Base-by-base conservation (phyloP, 441 rosid species). In the Adansonia rubrostipa region DNA sequence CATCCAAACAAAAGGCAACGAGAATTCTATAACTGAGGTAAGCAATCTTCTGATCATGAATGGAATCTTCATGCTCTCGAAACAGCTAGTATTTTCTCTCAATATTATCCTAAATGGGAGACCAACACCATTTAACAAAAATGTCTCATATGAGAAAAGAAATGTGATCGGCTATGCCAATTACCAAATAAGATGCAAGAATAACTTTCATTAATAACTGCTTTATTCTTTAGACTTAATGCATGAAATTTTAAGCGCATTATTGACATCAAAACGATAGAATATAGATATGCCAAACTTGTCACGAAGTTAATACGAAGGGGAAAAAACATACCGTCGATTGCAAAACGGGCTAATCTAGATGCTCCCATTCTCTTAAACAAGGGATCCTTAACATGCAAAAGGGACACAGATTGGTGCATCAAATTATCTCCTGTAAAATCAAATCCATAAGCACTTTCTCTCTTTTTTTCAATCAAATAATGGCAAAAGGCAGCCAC, bases 321-420 rank as follows among this genome's bases (percentile, higher is more conserved):
- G 71, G 8, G 9, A 53, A 45, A 2, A 8, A 19, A 20, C 60
- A 75, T 89, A 96, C 97, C 97, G 75, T 94, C 92, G 67, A 86
- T 79, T 19, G 99, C 97, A 73, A 92, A 92, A 78, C 96, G 92
- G 60, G 97, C 85, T 80, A 96, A 86, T 86, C 97, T 85, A 62
- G 98, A 92, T 76, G 99, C 99, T 44, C 99, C 97, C 83, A 86
- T 86, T 82, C 99, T 84, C 86, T 93, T 96, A 84, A 90, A 94
- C 87, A 91, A 87, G 4, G 98, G 97, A 86, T 96, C 99, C 85
- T 94, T 92, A 61, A 90, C 95, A 74, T 88, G 96, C 88, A 96
- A 86, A 75, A 96, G 97, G 11, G 93, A 91, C 70, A 96, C 76
- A 5, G 99, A 93, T 81, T 96, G 99, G 28, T 87, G 93, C 82